Percentiles rank a stretch among this genome's conserved stretches.
Conservation (phyloP, 768 basidiomycete genomes). For the Pholiota microspora region DNA sequence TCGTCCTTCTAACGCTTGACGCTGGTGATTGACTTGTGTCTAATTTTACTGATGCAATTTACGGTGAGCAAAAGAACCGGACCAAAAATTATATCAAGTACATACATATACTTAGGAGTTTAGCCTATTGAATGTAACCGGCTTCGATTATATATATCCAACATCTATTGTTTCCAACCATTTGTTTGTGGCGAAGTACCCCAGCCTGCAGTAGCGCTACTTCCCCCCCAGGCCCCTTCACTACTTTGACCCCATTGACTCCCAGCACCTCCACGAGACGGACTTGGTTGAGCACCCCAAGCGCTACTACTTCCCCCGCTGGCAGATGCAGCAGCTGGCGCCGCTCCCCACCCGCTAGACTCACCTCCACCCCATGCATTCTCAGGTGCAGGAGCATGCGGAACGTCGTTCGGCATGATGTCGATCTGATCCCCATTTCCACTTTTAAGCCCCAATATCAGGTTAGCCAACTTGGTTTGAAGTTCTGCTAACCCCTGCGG, state of each 20-base stretch:
- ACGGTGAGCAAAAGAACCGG: neutral
- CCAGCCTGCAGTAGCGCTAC: slow-evolving; percentile 40
- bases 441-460: slow-evolving; percentile 72
- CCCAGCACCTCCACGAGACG: slow-evolving; percentile 21
- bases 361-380: slow-evolving; percentile 23
- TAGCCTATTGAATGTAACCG: neutral
- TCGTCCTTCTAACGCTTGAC: neutral
- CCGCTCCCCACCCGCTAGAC: slow-evolving; percentile 19
- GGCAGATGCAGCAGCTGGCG: slow-evolving; percentile 6
- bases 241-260: slow-evolving; percentile 17
- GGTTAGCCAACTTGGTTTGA: slow-evolving; percentile 76
- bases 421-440: slow-evolving; percentile 54
- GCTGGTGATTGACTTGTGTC: neutral
- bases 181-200: slow-evolving; percentile 46
- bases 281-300: slow-evolving; percentile 24
- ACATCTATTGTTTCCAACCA: slow-evolving; percentile 49
- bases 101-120: slow-evolving; percentile 4
- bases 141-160: neutral
- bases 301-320: slow-evolving; percentile 12
- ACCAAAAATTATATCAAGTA: neutral
- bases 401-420: slow-evolving; percentile 40
- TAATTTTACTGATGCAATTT: neutral
- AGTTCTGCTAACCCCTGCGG: slow-evolving; percentile 72
- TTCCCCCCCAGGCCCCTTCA: slow-evolving; percentile 27
- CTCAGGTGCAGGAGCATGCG: slow-evolving; percentile 19